These are phyloP conservation scores for Zygosaccharomyces bailii DNA, from an alignment of 805 yeast species.

Conservation along the genomic window DNA sequence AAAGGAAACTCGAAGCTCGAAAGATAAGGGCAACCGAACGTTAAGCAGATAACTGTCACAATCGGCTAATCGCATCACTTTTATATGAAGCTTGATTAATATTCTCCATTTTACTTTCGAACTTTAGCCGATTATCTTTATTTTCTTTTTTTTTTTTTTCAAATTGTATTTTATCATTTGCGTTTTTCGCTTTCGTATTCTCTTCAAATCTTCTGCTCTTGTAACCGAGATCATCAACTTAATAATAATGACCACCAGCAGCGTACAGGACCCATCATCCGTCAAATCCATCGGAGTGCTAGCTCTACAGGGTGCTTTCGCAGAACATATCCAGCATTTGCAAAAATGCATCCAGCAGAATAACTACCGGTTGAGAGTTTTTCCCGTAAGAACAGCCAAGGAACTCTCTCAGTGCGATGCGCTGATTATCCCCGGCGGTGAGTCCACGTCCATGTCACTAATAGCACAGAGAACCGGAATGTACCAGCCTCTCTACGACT, in stretches of 20 bases:
- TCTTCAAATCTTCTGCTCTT: background rate
- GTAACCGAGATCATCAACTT: background rate
- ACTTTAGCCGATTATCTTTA: background rate
- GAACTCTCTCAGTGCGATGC: conserved; percentile 53
- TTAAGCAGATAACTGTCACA: background rate
- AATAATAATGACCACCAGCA: conserved; percentile 5
- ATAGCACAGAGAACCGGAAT: conserved; percentile 64
- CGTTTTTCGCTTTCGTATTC: background rate
- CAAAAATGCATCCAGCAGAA: conserved; percentile 33
- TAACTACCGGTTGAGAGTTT: conserved; percentile 35
- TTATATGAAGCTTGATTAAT: background rate
- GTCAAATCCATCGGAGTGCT: conserved; percentile 55
- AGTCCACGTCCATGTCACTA: conserved; percentile 64
- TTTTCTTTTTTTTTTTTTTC: background rate
- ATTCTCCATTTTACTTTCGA: background rate
- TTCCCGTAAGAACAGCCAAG: conserved; percentile 51
- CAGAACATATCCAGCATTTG: conserved; percentile 59
- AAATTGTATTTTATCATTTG: background rate
- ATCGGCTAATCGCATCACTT: background rate
- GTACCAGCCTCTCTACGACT: conserved; percentile 50
- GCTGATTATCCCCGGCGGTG: conserved; percentile 68
- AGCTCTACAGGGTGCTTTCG: conserved; percentile 77
- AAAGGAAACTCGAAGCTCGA: conserved; percentile 5
- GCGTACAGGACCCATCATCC: conserved; percentile 4
- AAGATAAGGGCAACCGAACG: background rate